These are phyloP conservation scores for Pseudocercospora cruenta DNA, from an alignment of 2,329 filamentous ascomycete genomes.

Conservation along the genomic window DNA sequence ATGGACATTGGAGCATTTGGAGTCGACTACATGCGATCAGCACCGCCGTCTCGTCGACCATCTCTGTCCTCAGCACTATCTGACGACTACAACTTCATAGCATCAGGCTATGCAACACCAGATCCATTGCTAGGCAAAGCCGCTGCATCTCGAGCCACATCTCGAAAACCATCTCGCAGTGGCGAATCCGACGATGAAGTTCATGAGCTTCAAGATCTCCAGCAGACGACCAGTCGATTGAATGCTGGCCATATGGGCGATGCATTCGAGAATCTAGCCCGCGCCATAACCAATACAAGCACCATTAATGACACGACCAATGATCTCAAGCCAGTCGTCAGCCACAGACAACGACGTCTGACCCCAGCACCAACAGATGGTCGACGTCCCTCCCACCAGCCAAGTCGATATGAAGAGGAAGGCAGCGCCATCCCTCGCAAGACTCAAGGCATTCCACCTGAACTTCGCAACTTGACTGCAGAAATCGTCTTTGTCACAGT, in stretches of 20 bases:
- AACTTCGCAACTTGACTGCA: conserved; percentile 45
- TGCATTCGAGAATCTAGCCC: conserved; percentile 25
- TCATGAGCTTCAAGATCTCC: conserved; percentile 15
- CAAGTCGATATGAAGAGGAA: conserved; percentile 18
- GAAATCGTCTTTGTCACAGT: conserved; percentile 48
- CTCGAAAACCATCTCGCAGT: conserved; percentile 13
- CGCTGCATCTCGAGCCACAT: conserved; percentile 12
- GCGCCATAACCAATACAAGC: conserved; percentile 21
- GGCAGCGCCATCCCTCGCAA: conserved; percentile 12
- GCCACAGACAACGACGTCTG: conserved; percentile 17
- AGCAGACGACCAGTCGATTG: conserved; percentile 5
- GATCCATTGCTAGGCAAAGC: conserved; percentile 20
- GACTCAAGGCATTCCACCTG: conserved; percentile 39
- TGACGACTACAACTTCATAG: conserved; percentile 16
- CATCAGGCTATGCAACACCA: conserved; percentile 22
- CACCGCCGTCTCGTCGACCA: conserved; percentile 15
- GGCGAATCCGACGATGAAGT: conserved; percentile 21
- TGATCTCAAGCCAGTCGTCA: conserved; percentile 17
- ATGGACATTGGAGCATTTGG: conserved; percentile 21
- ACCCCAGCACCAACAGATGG: conserved; percentile 18
- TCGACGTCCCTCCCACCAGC: conserved; percentile 17
- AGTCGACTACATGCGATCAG: conserved; percentile 20
- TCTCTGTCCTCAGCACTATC: conserved; percentile 16
- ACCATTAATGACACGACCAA: not conserved
- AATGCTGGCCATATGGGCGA: conserved; percentile 24